phyloP scores from a whole-genome alignment of 2,329 filamentous ascomycete species.

The Colletotrichum sp. region DNA sequence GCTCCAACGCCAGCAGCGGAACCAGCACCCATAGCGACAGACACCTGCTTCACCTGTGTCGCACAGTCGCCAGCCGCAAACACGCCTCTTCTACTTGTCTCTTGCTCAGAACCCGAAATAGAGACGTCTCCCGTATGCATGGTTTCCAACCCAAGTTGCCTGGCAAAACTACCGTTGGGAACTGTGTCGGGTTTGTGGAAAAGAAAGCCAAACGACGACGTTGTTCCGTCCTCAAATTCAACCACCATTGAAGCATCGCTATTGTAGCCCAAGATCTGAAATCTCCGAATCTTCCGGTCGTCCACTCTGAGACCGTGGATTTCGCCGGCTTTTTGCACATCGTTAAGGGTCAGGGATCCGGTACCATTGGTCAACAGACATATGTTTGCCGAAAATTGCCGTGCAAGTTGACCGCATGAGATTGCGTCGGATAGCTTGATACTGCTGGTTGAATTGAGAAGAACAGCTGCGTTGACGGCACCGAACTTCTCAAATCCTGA shows the following conservation, averaged over 20 bases:
- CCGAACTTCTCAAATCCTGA: neutral
- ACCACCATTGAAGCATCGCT: neutral
- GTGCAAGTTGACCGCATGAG: neutral
- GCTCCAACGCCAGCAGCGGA: neutral
- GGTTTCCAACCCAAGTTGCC: neutral
- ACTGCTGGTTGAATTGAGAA: neutral
- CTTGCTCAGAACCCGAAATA: neutral
- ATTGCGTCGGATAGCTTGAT: neutral
- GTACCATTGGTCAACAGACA: neutral
- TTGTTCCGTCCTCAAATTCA: neutral
- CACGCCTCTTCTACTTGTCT: neutral
- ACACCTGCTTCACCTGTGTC: neutral
- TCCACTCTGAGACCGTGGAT: neutral
- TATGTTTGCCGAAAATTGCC: neutral
- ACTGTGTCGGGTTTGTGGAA: neutral
- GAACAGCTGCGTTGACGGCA: neutral
- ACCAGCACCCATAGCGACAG: neutral
- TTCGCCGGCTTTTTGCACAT: neutral
- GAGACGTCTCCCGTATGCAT: neutral
- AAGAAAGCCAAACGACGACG: neutral
- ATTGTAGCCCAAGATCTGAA: neutral
- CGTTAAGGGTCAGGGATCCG: neutral
- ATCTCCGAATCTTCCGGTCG: neutral
- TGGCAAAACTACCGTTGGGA: neutral
- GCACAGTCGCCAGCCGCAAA: neutral